These are phyloP conservation scores for Cordyceps cateniannulata DNA, from an alignment of 2,329 filamentous ascomycete genomes.

Conservation along the genomic window DNA sequence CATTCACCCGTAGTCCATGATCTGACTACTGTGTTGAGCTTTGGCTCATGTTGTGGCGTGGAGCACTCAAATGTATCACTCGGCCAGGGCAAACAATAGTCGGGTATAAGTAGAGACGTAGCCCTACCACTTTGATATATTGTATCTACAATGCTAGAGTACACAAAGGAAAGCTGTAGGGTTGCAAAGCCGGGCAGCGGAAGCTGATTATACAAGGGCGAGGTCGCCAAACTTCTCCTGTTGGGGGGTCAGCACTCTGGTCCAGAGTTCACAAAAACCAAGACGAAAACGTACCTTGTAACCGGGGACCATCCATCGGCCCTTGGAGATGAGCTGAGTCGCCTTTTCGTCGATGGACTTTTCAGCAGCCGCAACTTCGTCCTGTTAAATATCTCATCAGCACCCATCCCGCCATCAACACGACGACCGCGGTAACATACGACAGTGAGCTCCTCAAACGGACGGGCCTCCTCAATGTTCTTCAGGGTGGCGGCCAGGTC, in stretches of 20 bases:
- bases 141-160: slow-evolving; percentile 68
- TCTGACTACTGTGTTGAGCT: background rate
- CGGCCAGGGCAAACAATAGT: background rate
- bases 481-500: slow-evolving; percentile 90
- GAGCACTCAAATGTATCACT: background rate
- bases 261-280: background rate
- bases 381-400: slow-evolving; percentile 44
- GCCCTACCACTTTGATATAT: slow-evolving; percentile 30
- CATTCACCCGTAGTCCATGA: background rate
- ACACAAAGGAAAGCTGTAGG: slow-evolving; percentile 48
- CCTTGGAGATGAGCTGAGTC: slow-evolving; percentile 88
- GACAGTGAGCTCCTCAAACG: slow-evolving; percentile 95
- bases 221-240: slow-evolving; percentile 99
- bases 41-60: background rate
- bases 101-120: slow-evolving; percentile 26
- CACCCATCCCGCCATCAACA: slow-evolving; percentile 17
- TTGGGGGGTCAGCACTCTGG: slow-evolving; percentile 37
- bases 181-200: slow-evolving; percentile 21
- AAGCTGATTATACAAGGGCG: slow-evolving; percentile 71
- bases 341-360: slow-evolving; percentile 98
- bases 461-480: slow-evolving; percentile 94
- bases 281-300: slow-evolving; percentile 75
- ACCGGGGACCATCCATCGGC: slow-evolving; percentile 94
- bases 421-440: slow-evolving; percentile 53
- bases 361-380: slow-evolving; percentile 89